Evolutionary conservation across 768 basidiomycete species (phyloP).

Genomic region (Phylloporus scabripes): DNA sequence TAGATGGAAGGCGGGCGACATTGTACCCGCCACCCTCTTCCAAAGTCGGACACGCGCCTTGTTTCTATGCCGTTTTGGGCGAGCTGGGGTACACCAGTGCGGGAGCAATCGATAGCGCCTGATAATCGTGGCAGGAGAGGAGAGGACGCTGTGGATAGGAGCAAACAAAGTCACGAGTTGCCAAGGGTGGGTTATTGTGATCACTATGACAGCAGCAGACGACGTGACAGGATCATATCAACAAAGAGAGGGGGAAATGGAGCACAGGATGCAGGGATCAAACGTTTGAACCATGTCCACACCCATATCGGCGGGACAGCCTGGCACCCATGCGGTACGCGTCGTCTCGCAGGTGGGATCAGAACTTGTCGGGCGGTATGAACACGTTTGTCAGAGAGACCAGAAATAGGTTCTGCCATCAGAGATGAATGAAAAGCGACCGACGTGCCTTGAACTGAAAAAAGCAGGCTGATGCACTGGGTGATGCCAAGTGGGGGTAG

Average conservation of each 20-base stretch:
- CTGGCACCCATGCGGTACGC: conserved; percentile 13
- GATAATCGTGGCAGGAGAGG: not conserved
- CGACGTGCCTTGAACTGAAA: conserved; percentile 15
- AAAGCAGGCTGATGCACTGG: conserved; percentile 2
- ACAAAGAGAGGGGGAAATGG: not conserved
- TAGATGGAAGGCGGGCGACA: not conserved
- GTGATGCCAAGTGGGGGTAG: conserved; percentile 17
- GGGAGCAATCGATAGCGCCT: not conserved
- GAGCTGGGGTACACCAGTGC: not conserved
- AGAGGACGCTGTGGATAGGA: not conserved
- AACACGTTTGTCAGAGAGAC: conserved; percentile 16
- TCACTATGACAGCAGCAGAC: not conserved
- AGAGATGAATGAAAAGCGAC: conserved; percentile 24
- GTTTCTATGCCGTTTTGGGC: not conserved
- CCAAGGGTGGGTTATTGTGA: not conserved
- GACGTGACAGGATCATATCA: not conserved
- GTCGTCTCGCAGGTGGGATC: not conserved
- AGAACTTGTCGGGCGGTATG: conserved; percentile 23
- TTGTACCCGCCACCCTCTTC: not conserved
- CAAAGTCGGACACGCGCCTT: too few species aligned
- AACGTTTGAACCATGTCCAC: conserved; percentile 7
- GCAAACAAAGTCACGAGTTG: not conserved
- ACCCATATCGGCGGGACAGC: conserved; percentile 3
- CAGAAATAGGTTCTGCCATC: conserved; percentile 15
- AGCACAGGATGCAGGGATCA: conserved; percentile 7